Base-by-base conservation (phyloP, 192 early-diverging fungal genomes). In the Gamsiella multidivaricata region DNA sequence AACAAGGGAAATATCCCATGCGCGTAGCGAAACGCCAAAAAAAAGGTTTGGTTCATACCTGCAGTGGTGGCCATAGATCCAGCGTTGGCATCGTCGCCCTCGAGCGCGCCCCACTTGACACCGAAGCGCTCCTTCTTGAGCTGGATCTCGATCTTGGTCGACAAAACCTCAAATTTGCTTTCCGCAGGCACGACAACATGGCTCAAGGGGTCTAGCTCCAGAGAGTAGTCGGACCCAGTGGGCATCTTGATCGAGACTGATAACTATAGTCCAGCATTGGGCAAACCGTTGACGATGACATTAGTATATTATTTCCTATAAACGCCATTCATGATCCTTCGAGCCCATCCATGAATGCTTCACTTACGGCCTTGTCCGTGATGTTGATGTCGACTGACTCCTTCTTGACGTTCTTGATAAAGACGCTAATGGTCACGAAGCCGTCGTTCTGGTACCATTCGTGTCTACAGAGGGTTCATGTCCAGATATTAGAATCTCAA, bases 391-490 rank as follows among this genome's bases (percentile, higher is more conserved):
- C 69, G 0, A 92, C 89, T 0, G 90, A 69, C 6, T 94, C 94
- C 64, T 87, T 81, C 65, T 91, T 89, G 37, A 92, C 83, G 22
- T 93, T 92, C 86, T 96, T 98, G 82, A 96, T 91, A 76, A 98
- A 97, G 42, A 99, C 85, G 43, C 91, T 88, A 34, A 99, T 76
- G 17, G 91, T 96, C 31, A 99, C 91, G 81, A 80, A 89, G 31
- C 84, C 70, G 63, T 98, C 98, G 66, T 92, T 99, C 81, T 99
- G 98, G 84, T 94, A 98, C 97, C 96, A 98, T 83, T 98, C 97
- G 65, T 98, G 96, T 69, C 97, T 92, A 61, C 29, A 45, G 9
- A 33, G 14, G 8, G 25, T 28, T 28, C 52, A 31, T 23, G 12
- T 28, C 52, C 9, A 6, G 46, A 49, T 25, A 26, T 26, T 25